Base-by-base conservation (phyloP, 2,329 filamentous ascomycete genomes). In the Rutstroemia sp. region DNA sequence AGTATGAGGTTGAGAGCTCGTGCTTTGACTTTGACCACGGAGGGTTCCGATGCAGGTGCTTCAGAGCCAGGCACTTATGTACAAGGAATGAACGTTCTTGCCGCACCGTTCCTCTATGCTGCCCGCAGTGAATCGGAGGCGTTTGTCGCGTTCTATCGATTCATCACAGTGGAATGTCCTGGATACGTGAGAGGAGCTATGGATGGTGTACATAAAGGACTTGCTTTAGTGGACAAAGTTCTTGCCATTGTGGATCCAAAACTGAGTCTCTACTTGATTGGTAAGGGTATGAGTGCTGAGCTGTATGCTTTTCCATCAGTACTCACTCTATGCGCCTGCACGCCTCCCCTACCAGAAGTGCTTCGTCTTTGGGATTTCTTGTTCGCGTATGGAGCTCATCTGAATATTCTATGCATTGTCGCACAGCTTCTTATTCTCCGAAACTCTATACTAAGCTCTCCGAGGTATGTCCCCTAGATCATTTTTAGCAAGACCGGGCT, bases 61-160 rank as follows among this genome's bases (percentile, higher is more conserved):
- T 73, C 75, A 34, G 86, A 89, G 64, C 81, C 89, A 10, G 89
- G 91, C 34, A 92, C 89, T 42, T 99, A 99, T 66, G 92, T 99
- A 2, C 94, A 99, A 72, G 94, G 94, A 63, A 97, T 99, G 92
- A 99, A 99, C 69, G 94, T 99, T 42, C 81, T 99, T 16, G 92
- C 92, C 9, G 94, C 94, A 0, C 94, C 94, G 0, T 96, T 99
- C 68, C 78, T 99, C 47, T 99, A 99, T 70, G 91, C 90, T 5
- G 92, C 94, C 1, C 86, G 91, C 57, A 96, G 90, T 70, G 94
- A 99, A 73, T 87, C 92, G 6, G 92, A 99, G 73, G 94, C 94
- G 2, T 99, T 95, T 66, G 86, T 89, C 5, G 87, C 91, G 1
- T 96, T 99, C 66, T 85, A 95, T 69, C 85, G 84, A 45, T 87